Conservation (phyloP, 2,329 filamentous ascomycete species). For the Fragosphaeria purpurea region DNA sequence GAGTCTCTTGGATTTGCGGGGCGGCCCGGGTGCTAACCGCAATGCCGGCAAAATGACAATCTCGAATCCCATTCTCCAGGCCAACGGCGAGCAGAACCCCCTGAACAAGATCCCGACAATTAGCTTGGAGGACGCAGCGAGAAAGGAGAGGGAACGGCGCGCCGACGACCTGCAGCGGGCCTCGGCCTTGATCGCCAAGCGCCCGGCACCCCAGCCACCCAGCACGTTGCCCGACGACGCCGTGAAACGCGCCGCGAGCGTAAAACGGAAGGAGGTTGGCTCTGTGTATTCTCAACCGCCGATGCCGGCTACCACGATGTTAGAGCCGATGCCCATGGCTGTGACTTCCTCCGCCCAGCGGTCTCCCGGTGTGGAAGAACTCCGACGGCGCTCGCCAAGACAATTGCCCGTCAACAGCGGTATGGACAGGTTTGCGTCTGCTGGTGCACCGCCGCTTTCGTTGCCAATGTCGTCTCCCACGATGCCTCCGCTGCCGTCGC, state of each 20-base stretch:
- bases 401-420: conserved; percentile 16
- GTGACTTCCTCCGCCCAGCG: conserved; percentile 37
- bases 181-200: conserved; percentile 24
- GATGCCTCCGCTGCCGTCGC: conserved; percentile 1
- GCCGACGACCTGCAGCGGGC: conserved; percentile 22
- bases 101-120: conserved; percentile 37
- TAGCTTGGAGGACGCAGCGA: conserved; percentile 38
- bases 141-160: conserved; percentile 35
- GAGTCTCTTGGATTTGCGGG: conserved; percentile 17
- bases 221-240: conserved; percentile 23
- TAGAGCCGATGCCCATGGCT: conserved; percentile 23
- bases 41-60: conserved; percentile 31
- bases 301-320: conserved; percentile 12
- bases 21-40: conserved; percentile 17
- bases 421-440: background rate
- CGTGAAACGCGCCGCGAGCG: conserved; percentile 23
- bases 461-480: conserved; percentile 1
- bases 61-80: conserved; percentile 37
- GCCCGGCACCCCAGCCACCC: conserved; percentile 27
- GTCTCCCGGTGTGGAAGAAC: conserved; percentile 39
- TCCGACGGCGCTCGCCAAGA: conserved; percentile 43
- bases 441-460: background rate
- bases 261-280: conserved; percentile 29
- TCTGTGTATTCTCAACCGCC: conserved; percentile 16
- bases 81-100: conserved; percentile 27